Percentiles rank a stretch among this genome's conserved stretches.
Evolutionary conservation across 257 asterid genomes (phyloP).

Genomic region (Solanum sparsipilum): DNA sequence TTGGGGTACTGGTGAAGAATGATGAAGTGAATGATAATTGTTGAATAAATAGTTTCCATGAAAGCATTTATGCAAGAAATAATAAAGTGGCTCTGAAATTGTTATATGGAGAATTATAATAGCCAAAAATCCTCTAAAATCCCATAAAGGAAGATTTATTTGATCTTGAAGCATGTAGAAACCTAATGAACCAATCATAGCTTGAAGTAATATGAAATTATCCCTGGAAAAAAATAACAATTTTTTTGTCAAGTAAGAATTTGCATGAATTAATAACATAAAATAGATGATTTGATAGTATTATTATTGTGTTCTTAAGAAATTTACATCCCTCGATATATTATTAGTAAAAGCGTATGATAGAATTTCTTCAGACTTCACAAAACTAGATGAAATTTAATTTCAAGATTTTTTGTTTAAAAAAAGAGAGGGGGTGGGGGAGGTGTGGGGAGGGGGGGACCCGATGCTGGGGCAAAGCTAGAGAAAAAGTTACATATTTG

Average conservation of each 20-base stretch:
- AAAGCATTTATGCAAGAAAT: conserved; percentile 52
- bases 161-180: conserved; percentile 27
- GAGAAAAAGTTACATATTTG: not conserved
- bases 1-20: conserved; percentile 74
- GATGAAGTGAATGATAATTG: conserved; percentile 70
- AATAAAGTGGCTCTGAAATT: conserved; percentile 75
- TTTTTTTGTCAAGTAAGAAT: not conserved
- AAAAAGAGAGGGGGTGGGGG: not conserved
- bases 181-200: conserved; percentile 34
- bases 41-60: conserved; percentile 53
- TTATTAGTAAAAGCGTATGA: not conserved
- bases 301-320: not conserved
- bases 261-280: not conserved
- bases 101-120: conserved; percentile 43
- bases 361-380: not conserved
- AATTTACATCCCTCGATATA: not conserved
- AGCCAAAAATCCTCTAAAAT: conserved; percentile 40
- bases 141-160: conserved; percentile 37
- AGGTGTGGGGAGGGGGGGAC: not conserved
- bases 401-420: not conserved
- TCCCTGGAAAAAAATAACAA: conserved; percentile 43
- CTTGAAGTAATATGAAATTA: conserved; percentile 71
- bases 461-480: not conserved
- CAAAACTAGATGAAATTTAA: not conserved
- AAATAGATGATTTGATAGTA: not conserved